Evolutionary conservation across 2,329 filamentous ascomycete species (phyloP).

Genomic region (Scedosporium minutisporum): DNA sequence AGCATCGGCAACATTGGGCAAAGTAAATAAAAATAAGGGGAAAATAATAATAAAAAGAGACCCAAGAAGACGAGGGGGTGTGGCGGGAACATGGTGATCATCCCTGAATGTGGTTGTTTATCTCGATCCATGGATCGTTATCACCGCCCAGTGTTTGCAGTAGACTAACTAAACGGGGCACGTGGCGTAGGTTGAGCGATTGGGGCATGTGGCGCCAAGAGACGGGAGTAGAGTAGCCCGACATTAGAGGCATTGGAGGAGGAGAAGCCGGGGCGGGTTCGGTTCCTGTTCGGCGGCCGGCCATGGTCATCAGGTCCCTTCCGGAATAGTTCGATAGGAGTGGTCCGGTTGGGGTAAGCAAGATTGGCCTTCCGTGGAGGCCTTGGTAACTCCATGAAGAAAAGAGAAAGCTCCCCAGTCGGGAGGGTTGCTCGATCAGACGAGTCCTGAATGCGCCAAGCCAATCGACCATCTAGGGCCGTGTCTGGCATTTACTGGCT

Average conservation of each 20-base stretch:
- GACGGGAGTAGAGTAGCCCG: neutral
- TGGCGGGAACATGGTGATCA: neutral
- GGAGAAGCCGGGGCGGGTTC: neutral
- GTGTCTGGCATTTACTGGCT: neutral
- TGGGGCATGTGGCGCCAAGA: neutral
- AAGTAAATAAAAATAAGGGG: too few species aligned
- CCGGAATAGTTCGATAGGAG: neutral
- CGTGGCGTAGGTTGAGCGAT: neutral
- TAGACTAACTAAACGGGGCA: neutral
- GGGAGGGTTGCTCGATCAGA: neutral
- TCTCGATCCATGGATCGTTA: neutral
- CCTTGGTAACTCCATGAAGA: neutral
- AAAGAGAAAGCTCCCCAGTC: neutral
- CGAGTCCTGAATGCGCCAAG: neutral
- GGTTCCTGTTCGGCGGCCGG: neutral
- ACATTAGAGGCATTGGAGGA: neutral
- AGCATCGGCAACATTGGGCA: neutral
- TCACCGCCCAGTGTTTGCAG: neutral
- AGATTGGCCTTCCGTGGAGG: neutral
- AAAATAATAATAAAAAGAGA: neutral
- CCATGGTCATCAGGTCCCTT: neutral
- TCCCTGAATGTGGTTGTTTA: neutral
- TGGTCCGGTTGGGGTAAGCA: neutral
- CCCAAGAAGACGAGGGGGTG: neutral
- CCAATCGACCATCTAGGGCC: neutral